Conservation (phyloP, 345 rosid species). For the Corchorus olitorius region DNA sequence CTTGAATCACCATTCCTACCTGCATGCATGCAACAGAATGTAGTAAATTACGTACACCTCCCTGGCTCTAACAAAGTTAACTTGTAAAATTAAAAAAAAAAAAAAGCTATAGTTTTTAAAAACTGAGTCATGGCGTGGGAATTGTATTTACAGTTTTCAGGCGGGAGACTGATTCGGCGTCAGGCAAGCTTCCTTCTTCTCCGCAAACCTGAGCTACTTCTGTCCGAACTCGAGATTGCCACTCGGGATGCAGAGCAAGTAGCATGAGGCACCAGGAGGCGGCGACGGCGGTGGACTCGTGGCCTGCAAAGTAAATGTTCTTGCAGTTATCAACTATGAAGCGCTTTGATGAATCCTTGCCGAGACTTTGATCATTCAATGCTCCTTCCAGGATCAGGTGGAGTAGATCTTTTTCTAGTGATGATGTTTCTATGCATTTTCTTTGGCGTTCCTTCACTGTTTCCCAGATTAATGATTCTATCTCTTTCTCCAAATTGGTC, state of each 20-base stretch:
- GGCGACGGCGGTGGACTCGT: constrained; percentile 71
- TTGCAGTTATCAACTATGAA: constrained; percentile 87
- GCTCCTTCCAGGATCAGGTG: constrained; percentile 70
- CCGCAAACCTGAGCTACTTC: constrained; percentile 52
- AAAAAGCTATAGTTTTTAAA: no score
- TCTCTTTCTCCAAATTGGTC: constrained; percentile 52
- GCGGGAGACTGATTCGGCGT: constrained; percentile 48
- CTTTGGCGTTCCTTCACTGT: constrained; percentile 57
- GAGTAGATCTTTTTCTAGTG: constrained; percentile 60
- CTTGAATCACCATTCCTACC: constrained; percentile 67
- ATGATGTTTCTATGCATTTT: constrained; percentile 34
- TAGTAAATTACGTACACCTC: background rate
- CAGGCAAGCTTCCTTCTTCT: constrained; percentile 28
- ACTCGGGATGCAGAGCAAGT: constrained; percentile 70
- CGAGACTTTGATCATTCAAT: constrained; percentile 33
- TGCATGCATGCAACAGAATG: constrained; percentile 37
- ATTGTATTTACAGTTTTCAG: constrained; percentile 50
- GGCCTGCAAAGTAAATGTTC: constrained; percentile 77
- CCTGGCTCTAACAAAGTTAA: no score
- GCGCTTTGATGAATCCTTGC: constrained; percentile 45
- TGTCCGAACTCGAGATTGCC: constrained; percentile 67
- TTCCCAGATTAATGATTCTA: constrained; percentile 72
- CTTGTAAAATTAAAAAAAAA: no score
- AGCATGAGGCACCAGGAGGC: constrained; percentile 90
- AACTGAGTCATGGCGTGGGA: background rate